Evolutionary conservation across 805 yeast species (phyloP).

Genomic region (Scheffersomyces coipomensis): DNA sequence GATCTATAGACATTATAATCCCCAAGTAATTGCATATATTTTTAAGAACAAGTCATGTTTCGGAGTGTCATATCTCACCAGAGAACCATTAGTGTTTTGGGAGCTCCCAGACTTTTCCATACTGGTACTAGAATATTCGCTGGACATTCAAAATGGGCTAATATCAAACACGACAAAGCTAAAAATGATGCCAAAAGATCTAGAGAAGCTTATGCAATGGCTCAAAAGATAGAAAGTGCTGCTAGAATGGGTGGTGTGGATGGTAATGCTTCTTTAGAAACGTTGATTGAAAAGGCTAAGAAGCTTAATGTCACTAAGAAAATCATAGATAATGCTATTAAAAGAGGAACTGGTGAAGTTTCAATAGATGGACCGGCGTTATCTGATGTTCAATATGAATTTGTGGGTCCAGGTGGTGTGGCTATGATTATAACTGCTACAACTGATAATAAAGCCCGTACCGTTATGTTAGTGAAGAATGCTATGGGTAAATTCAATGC

Average conservation of each 20-base stretch:
- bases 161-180: constrained; percentile 90
- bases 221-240: constrained; percentile 72
- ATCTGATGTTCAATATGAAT: constrained; percentile 69
- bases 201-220: constrained; percentile 64
- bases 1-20: too few relatives aligned
- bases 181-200: constrained; percentile 83
- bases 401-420: constrained; percentile 90
- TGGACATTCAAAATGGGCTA: constrained; percentile 96
- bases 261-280: constrained; percentile 58
- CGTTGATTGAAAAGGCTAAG: constrained; percentile 76
- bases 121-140: constrained; percentile 27
- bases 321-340: constrained; percentile 84
- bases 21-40: too few relatives aligned
- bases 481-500: constrained; percentile 71
- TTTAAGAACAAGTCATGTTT: too few relatives aligned
- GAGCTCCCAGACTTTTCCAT: neutral
- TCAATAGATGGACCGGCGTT: constrained; percentile 44
- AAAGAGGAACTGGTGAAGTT: constrained; percentile 75
- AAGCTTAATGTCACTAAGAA: constrained; percentile 76
- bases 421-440: constrained; percentile 81
- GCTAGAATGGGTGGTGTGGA: constrained; percentile 74
- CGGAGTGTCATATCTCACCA: too few relatives aligned
- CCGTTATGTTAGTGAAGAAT: constrained; percentile 72
- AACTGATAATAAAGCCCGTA: constrained; percentile 85
- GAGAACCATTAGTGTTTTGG: too few relatives aligned